Base-by-base conservation (phyloP, 1,284 basidiomycete genomes). In the Athelia sp. region DNA sequence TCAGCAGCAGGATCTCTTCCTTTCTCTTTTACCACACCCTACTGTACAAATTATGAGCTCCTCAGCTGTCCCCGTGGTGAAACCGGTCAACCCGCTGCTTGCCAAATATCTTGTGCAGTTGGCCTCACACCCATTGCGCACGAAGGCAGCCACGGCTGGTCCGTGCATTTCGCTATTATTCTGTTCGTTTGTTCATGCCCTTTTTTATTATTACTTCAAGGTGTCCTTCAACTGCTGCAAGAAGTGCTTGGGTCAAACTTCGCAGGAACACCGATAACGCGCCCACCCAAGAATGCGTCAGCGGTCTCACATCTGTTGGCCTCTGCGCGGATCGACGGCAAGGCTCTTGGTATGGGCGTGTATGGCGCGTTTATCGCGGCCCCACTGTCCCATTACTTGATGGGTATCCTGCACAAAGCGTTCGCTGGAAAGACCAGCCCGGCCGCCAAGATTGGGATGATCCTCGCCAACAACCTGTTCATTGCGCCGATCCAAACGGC, bases 281-380 rank as follows among this genome's bases (percentile, higher is more conserved):
- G 69, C 36, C 69, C 78, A 15, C 54, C 77, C 23, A 82, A 81
- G 54, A 68, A 81, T 67, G 78, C 81, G 0, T 74, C 84, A 1
- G 49, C 69, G 13, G 61, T 81, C 54, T 58, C 73, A 34, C 79
- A 81, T 54, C 60, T 71, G 6, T 73, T 90, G 46, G 78, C 80
- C 9, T 68, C 69, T 45, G 68, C 74, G 15, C 82, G 83, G 58
- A 63, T 91, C 43, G 74, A 87, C 60, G 46, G 67, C 45, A 82
- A 79, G 56, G 87, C 36, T 6, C 50, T 87, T 56, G 90, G 93
- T 69, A 91, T 94, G 86, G 85, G 82, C 2, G 51, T 87, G 23
- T 94, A 93, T 60, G 93, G 92, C 55, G 84, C 88, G 70, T 75
- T 87, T 55, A 75, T 93, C 48, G 90, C 89, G n/a, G 92, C 91